Percentiles rank a stretch among this genome's conserved stretches.
Evolutionary conservation across 1,139 yeast species (phyloP).

Genomic region (Pneumocystis sp.): DNA sequence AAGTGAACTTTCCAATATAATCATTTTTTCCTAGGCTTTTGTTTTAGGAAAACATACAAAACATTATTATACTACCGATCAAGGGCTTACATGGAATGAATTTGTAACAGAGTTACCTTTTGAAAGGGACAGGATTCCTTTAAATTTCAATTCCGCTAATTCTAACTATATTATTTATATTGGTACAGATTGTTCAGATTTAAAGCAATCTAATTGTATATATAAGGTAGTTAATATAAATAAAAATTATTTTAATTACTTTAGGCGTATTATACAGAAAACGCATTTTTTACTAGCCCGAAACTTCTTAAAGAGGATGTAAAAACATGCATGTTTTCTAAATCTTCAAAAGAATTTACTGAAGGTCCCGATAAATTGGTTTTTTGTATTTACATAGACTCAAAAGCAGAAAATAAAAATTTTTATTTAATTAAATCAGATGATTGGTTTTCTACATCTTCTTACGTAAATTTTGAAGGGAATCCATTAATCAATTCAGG

Average conservation of each 20-base stretch:
- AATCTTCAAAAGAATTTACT: conserved; percentile 29
- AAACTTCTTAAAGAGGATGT: conserved; percentile 21
- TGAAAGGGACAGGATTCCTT: conserved; percentile 18
- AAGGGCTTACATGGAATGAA: conserved; percentile 43
- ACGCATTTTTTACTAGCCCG: conserved; percentile 37
- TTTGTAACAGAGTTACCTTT: conserved; percentile 24
- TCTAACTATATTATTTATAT: conserved; percentile 31
- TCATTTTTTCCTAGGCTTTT: conserved; percentile 31
- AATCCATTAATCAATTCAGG: conserved; percentile 25
- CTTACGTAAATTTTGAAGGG: conserved; percentile 21
- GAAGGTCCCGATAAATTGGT: conserved; percentile 19
- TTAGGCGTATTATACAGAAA: conserved; percentile 34
- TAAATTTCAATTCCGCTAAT: conserved; percentile 32
- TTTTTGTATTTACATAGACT: conserved; percentile 3
- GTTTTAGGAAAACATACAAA: conserved; percentile 26
- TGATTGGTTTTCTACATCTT: conserved; percentile 39
- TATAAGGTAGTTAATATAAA: conserved; percentile 23
- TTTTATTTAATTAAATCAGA: conserved; percentile 33
- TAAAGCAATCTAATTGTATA: conserved; percentile 13
- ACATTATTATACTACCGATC: conserved; percentile 42
- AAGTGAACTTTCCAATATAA: background rate
- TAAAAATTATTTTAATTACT: background rate
- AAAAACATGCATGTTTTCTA: conserved; percentile 38
- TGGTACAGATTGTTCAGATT: conserved; percentile 27
- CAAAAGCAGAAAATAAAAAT: background rate